A percentile compares a stretch with the other conserved stretches of the same genome.
phyloP scores from a whole-genome alignment of 495 filamentous ascomycete genomes.

The Cudoniella acicularis region DNA sequence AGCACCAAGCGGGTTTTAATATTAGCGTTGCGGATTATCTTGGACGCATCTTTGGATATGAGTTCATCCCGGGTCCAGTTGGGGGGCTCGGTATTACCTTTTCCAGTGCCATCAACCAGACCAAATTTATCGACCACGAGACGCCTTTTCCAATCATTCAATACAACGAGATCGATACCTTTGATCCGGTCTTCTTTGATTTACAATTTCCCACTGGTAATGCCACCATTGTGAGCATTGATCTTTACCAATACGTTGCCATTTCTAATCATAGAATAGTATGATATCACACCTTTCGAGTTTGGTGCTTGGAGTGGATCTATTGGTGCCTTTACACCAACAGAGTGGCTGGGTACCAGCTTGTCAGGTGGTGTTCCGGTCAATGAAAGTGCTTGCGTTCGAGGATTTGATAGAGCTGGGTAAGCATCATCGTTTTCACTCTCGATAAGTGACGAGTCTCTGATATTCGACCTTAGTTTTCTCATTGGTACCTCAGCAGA shows the following conservation, averaged over 20 bases:
- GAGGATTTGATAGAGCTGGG: slow-evolving; percentile 9
- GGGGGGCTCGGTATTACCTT: slow-evolving; percentile 9
- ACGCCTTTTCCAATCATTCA: slow-evolving; percentile 15
- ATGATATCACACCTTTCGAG: slow-evolving; percentile 17
- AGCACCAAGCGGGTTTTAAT: slow-evolving; percentile 10
- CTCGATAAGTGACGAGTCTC: not conserved
- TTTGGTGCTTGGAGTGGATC: slow-evolving; percentile 9
- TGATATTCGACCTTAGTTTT: too few species aligned
- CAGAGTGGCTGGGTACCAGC: slow-evolving; percentile 8
- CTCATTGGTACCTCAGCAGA: slow-evolving; percentile 5
- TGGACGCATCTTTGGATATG: slow-evolving; percentile 4
- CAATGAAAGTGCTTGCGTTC: slow-evolving; percentile 6
- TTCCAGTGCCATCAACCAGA: slow-evolving; percentile 5
- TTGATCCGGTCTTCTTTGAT: slow-evolving; percentile 2
- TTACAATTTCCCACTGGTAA: slow-evolving; percentile 11
- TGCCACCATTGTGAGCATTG: too few species aligned
- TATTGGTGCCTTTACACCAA: slow-evolving; percentile 11
- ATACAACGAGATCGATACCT: not conserved
- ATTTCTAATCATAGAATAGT: not conserved
- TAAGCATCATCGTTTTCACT: not conserved
- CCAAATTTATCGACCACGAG: slow-evolving; percentile 8
- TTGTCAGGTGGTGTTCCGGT: slow-evolving; percentile 2
- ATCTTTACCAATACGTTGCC: too few species aligned
- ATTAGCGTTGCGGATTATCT: slow-evolving; percentile 8
- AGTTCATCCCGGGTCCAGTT: slow-evolving; percentile 6